Conservation (phyloP, 1,284 basidiomycete genomes). For the Ceratobasidium sp. region DNA sequence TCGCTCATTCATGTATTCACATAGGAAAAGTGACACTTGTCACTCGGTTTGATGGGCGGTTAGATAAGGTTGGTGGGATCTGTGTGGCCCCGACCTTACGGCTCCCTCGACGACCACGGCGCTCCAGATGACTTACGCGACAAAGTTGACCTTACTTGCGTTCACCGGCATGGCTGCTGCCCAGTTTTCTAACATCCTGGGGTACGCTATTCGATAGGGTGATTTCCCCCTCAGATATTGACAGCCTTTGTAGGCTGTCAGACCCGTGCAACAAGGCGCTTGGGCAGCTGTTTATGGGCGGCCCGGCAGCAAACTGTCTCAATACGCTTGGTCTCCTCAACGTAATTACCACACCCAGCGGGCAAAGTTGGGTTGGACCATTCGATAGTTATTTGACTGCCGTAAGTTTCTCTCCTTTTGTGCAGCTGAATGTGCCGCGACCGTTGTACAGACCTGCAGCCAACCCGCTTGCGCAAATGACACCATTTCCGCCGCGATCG, state of each 20-base stretch:
- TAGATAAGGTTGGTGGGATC: no score
- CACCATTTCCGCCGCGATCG: background rate
- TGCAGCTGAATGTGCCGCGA: background rate
- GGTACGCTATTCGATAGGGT: background rate
- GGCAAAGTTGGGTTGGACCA: slow-evolving; percentile 20
- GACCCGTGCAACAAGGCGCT: slow-evolving; percentile 26
- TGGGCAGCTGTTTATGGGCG: slow-evolving; percentile 3
- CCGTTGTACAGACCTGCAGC: slow-evolving; percentile 10
- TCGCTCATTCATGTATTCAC: no score
- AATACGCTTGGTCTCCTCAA: slow-evolving; percentile 26
- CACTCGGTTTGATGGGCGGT: no score
- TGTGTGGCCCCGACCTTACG: no score
- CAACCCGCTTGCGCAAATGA: slow-evolving; percentile 28
- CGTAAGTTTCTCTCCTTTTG: background rate
- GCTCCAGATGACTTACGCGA: background rate
- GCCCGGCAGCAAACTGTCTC: slow-evolving; percentile 21
- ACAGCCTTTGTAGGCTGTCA: background rate
- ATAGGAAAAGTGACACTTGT: no score
- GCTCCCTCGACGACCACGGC: no score
- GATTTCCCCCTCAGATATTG: background rate
- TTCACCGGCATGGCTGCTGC: background rate
- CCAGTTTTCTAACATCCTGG: background rate
- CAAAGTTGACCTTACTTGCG: background rate
- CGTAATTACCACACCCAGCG: slow-evolving; percentile 19
- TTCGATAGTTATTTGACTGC: slow-evolving; percentile 20